Evolutionary conservation across 192 early-diverging fungal genomes (phyloP).

Genomic region (Coemansia sp.): DNA sequence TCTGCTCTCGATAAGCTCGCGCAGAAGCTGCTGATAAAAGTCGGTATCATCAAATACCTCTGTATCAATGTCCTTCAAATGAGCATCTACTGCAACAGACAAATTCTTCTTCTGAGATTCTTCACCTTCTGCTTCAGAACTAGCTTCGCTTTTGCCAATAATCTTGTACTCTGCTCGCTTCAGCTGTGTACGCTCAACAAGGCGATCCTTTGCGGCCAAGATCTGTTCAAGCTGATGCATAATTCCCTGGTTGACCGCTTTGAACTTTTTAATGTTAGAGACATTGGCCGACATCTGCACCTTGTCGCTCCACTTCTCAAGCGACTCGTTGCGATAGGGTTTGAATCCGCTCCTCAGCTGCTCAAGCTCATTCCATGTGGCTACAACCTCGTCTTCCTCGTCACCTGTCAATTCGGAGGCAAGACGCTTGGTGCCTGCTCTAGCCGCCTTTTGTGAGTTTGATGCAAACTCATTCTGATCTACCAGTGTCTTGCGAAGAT

Average conservation of each 20-base stretch:
- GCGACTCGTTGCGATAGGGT: slow-evolving; percentile 79
- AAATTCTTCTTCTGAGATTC: slow-evolving; percentile 52
- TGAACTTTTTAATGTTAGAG: slow-evolving; percentile 87
- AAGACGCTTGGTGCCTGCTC: slow-evolving; percentile 26
- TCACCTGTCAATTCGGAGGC: neutral
- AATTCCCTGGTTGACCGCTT: slow-evolving; percentile 87
- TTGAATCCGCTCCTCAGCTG: slow-evolving; percentile 54
- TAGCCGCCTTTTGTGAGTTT: slow-evolving; percentile 11
- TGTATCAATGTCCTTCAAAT: slow-evolving; percentile 53
- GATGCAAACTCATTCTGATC: slow-evolving; percentile 29
- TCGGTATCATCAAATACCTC: slow-evolving; percentile 97
- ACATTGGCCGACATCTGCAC: slow-evolving; percentile 72
- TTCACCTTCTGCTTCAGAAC: slow-evolving; percentile 4
- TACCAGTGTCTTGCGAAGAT: slow-evolving; percentile 28
- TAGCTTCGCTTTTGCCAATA: slow-evolving; percentile 27
- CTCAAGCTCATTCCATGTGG: slow-evolving; percentile 28
- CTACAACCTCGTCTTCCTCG: slow-evolving; percentile 12
- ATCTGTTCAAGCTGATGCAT: slow-evolving; percentile 73
- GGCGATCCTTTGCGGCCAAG: slow-evolving; percentile 69
- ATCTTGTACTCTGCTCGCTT: slow-evolving; percentile 70
- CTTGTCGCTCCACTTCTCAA: slow-evolving; percentile 95
- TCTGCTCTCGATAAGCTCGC: slow-evolving; percentile 92
- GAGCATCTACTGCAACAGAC: slow-evolving; percentile 65
- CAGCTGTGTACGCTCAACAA: slow-evolving; percentile 86
- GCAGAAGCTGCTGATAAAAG: slow-evolving; percentile 91